These are phyloP conservation scores for Venturia carpophila DNA, from an alignment of 2,329 filamentous ascomycete genomes.

Conservation along the genomic window DNA sequence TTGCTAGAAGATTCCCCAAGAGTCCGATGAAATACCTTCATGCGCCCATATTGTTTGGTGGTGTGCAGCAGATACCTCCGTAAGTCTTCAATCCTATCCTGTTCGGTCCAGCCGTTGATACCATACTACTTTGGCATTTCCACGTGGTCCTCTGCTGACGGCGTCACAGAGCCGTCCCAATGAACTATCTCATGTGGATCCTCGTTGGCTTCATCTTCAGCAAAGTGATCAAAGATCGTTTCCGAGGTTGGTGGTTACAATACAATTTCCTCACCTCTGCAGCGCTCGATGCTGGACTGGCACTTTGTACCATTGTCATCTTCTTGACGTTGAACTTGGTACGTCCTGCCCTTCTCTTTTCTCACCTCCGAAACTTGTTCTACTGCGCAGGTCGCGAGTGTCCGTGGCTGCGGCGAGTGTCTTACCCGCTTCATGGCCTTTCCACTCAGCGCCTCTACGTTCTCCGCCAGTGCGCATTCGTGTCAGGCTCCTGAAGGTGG, in stretches of 20 bases:
- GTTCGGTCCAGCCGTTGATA: no score
- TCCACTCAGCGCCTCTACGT: no score
- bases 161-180: slow-evolving; percentile 37
- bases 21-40: slow-evolving; percentile 58
- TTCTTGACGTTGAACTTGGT: slow-evolving; percentile 25
- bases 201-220: slow-evolving; percentile 27
- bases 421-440: no score
- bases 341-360: slow-evolving; percentile 19
- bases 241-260: slow-evolving; percentile 25
- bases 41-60: slow-evolving; percentile 61
- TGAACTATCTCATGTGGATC: slow-evolving; percentile 24
- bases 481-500: no score
- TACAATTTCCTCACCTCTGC: slow-evolving; percentile 22
- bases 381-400: no score
- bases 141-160: not conserved
- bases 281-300: slow-evolving; percentile 25
- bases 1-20: slow-evolving; percentile 54
- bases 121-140: no score
- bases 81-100: not conserved
- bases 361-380: no score
- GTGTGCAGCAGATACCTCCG: slow-evolving; percentile 45
- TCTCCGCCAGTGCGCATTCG: no score
- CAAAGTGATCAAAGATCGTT: slow-evolving; percentile 23
- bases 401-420: no score
- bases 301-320: slow-evolving; percentile 25